phyloP scores from a whole-genome alignment of 2,329 filamentous ascomycete species.

The Exophiala alcalophila region DNA sequence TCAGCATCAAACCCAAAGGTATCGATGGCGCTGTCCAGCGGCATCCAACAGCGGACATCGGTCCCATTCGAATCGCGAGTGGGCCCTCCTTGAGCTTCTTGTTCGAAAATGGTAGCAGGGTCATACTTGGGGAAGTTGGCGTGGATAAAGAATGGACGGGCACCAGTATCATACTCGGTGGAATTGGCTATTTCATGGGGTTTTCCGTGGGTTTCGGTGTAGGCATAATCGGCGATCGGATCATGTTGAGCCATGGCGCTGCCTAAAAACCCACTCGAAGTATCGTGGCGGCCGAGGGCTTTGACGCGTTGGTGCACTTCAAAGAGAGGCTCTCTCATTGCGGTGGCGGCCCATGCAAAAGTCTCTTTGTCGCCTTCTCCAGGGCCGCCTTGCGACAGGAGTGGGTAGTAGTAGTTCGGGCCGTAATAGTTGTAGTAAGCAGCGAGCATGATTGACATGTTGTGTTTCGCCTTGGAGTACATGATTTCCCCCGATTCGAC shows the following conservation, averaged over 20 bases:
- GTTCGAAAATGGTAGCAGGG: slow-evolving; percentile 37
- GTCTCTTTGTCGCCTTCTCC: slow-evolving; percentile 54
- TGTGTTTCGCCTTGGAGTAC: slow-evolving; percentile 44
- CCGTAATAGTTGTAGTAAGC: slow-evolving; percentile 52
- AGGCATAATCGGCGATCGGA: slow-evolving; percentile 35
- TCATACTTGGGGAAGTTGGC: slow-evolving; percentile 43
- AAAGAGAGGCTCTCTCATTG: slow-evolving; percentile 41
- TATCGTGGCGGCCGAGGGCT: slow-evolving; percentile 23
- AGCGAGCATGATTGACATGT: slow-evolving; percentile 44
- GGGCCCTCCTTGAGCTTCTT: slow-evolving; percentile 21
- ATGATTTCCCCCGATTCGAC: slow-evolving; percentile 48
- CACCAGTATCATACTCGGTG: slow-evolving; percentile 32
- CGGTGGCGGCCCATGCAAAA: slow-evolving; percentile 46
- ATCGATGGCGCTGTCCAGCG: slow-evolving; percentile 32
- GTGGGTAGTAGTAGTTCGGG: slow-evolving; percentile 45
- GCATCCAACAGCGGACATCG: slow-evolving; percentile 35
- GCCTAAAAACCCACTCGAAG: slow-evolving; percentile 31
- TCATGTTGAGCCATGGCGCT: slow-evolving; percentile 38
- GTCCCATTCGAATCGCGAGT: slow-evolving; percentile 34
- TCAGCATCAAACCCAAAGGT: slow-evolving; percentile 39
- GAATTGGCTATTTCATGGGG: no score
- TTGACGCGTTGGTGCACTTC: slow-evolving; percentile 38
- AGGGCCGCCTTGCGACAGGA: slow-evolving; percentile 47
- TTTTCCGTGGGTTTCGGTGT: slow-evolving; percentile 14
- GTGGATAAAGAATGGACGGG: slow-evolving; percentile 41